phyloP scores from a whole-genome alignment of 441 rosid genomes.

The Brassica hybrid region DNA sequence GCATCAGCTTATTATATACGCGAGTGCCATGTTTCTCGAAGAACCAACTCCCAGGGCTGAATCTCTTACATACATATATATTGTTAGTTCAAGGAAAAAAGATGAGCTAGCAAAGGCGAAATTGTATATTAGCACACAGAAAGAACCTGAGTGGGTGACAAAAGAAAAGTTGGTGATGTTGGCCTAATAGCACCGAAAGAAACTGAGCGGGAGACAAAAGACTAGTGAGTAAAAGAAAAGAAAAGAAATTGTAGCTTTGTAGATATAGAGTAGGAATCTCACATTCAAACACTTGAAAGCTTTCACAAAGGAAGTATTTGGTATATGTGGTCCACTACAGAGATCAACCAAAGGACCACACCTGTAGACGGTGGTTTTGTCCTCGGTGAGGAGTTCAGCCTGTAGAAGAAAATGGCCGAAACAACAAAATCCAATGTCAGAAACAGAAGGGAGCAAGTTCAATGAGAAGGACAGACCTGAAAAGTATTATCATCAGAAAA shows the following conservation, averaged over 20 bases:
- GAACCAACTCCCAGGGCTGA: slow-evolving; percentile 99
- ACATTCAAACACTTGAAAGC: slow-evolving; percentile 22
- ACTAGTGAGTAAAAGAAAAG: background rate
- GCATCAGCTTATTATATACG: slow-evolving; percentile 82
- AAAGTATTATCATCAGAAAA: slow-evolving; percentile 81
- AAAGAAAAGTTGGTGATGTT: background rate
- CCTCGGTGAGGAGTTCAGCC: slow-evolving; percentile 91
- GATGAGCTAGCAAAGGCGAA: slow-evolving; percentile 2
- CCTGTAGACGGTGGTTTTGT: slow-evolving; percentile 91
- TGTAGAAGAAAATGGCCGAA: slow-evolving; percentile 39
- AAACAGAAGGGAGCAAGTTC: background rate
- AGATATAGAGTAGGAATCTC: background rate
- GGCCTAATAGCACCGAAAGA: too few relatives aligned
- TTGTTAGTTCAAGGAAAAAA: background rate
- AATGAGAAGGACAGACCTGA: slow-evolving; percentile 57
- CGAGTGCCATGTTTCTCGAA: slow-evolving; percentile 79
- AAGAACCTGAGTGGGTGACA: background rate
- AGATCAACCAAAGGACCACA: slow-evolving; percentile 95
- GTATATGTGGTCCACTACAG: slow-evolving; percentile 99
- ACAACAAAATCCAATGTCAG: background rate
- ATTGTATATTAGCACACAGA: slow-evolving; percentile 55
- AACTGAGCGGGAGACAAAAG: too few relatives aligned
- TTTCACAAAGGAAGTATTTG: slow-evolving; percentile 35
- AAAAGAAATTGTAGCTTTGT: background rate
- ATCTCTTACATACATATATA: slow-evolving; percentile 33